Evolutionary conservation across 352 stramenopile species (phyloP), one percentile per base, ranked within the genome.

Genomic region (Pythium rishiriense): DNA sequence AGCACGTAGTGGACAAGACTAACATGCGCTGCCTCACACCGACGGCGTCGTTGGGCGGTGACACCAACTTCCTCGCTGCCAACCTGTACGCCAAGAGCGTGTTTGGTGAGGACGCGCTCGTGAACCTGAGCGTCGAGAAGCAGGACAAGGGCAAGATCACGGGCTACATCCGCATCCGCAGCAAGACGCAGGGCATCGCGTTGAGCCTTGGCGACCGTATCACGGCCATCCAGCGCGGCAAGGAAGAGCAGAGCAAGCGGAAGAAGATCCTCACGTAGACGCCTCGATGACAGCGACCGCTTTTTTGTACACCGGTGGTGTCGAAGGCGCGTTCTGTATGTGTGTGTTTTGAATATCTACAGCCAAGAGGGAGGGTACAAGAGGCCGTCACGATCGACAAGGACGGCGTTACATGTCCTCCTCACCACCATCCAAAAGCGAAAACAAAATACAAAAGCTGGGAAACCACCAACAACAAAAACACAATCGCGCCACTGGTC

Each of bases 181-280:
- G 95, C 70, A 99, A 99, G 86, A 99, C 98, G 54, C 98, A 99
- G 76, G 98, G 98, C 54, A 99, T 99, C 75, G 98, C 98, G 24
- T 82, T 99, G 53, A 99, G 96, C 69, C 78, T 99, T 55, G 98
- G 98, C 55, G 97, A 99, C 73, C 90, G 97, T 37, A 99, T 99
- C 71, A 99, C 97, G 55, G 93, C 92, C 51, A 94, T 99, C 52
- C 97, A 99, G 79, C 83, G 93, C 39, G 74, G 83, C 59, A 88
- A 91, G 48, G 85, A 94, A 48, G 85, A 96, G 47, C 84, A 90
- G 68, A 79, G 72, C 74, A 93, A 96, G 80, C 77, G 81, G 43
- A 93, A 93, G 78, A 90, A 93, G 68, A 65, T 89, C 22, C 62
- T 88, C 47, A 74, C 76, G 54, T 91, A 93, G 72, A 53, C 19